Conservation (phyloP, 352 stramenopile genomes). For the Pythium apleroticum region DNA sequence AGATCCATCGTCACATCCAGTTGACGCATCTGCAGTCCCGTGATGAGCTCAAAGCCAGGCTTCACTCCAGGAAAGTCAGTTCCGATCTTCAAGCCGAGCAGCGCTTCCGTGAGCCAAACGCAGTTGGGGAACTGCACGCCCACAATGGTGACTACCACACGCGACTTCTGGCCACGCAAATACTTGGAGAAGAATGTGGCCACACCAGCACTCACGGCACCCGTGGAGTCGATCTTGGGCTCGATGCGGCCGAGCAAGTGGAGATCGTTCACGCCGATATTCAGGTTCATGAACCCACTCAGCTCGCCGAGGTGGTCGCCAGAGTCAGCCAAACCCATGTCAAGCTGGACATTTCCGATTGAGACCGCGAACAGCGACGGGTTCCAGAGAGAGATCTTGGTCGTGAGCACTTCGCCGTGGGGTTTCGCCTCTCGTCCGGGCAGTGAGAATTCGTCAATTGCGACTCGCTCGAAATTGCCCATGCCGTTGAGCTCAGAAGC, state of each 20-base stretch:
- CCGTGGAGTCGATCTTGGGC: slow-evolving; percentile 39
- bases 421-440: slow-evolving; percentile 42
- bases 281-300: slow-evolving; percentile 54
- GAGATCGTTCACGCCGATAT: slow-evolving; percentile 49
- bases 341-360: slow-evolving; percentile 45
- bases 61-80: slow-evolving; percentile 64
- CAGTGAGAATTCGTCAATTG: slow-evolving; percentile 56
- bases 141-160: slow-evolving; percentile 53
- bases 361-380: slow-evolving; percentile 68
- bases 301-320: slow-evolving; percentile 38
- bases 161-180: slow-evolving; percentile 50
- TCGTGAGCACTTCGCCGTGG: slow-evolving; percentile 50
- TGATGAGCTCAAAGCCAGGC: slow-evolving; percentile 63
- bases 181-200: slow-evolving; percentile 72
- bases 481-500: slow-evolving; percentile 52
- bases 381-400: slow-evolving; percentile 67
- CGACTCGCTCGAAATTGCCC: slow-evolving; percentile 61
- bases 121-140: slow-evolving; percentile 49
- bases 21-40: slow-evolving; percentile 60
- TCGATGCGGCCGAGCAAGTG: slow-evolving; percentile 48
- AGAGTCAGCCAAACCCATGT: slow-evolving; percentile 45
- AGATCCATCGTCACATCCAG: slow-evolving; percentile 57
- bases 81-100: slow-evolving; percentile 59
- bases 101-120: slow-evolving; percentile 60
- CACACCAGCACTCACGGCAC: slow-evolving; percentile 49